Conservation (phyloP, 129 eudicot species). For the Rutidosis leptorrhynchoides region DNA sequence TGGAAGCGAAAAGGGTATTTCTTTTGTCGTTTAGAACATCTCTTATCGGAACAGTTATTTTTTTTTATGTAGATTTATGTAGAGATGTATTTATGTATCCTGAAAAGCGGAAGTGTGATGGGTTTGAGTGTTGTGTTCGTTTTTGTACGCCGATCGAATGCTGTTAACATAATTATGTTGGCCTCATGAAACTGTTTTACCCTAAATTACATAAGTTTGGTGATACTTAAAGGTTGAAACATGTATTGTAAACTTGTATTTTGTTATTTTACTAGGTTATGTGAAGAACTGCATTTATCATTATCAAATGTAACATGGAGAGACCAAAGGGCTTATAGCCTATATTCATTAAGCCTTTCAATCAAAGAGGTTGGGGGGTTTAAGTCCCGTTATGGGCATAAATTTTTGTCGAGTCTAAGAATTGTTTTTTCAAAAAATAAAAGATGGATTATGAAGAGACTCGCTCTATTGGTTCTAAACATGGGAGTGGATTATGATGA, state of each 20-base stretch:
- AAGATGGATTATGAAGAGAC: no score
- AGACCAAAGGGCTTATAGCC: no score
- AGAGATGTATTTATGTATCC: slow-evolving; percentile 2
- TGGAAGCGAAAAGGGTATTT: slow-evolving; percentile 51
- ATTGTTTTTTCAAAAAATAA: no score
- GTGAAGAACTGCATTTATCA: neutral
- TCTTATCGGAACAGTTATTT: neutral
- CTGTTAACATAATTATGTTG: slow-evolving; percentile 13
- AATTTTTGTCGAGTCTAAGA: no score
- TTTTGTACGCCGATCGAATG: slow-evolving; percentile 11
- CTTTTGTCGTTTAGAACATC: slow-evolving; percentile 43
- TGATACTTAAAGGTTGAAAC: neutral
- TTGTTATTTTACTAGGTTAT: neutral
- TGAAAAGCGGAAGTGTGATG: slow-evolving; percentile 1
- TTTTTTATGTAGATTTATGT: slow-evolving; percentile 10
- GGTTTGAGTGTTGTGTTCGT: slow-evolving; percentile 11
- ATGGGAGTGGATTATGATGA: no score
- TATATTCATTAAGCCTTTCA: no score
- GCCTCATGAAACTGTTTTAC: neutral
- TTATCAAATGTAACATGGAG: neutral
- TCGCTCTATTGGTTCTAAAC: no score
- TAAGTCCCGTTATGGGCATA: no score
- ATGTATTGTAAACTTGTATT: neutral
- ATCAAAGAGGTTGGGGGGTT: no score
- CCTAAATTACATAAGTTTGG: neutral